Evolutionary conservation across 2,329 filamentous ascomycete genomes (phyloP).

Genomic region (Lachnellula cervina): DNA sequence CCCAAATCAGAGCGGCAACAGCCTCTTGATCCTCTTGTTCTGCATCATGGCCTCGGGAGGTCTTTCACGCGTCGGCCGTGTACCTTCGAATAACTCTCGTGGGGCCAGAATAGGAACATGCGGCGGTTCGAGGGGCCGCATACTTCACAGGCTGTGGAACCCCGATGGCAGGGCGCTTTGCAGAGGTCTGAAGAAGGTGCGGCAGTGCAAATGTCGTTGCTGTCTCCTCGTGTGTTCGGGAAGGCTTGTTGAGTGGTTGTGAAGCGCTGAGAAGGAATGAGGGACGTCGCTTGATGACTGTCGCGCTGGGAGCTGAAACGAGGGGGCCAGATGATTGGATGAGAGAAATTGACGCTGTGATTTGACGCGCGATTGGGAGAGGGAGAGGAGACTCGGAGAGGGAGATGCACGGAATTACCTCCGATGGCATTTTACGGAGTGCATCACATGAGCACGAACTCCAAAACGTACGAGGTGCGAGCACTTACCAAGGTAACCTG

Average conservation of each 20-base stretch:
- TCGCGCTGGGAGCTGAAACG: slow-evolving; percentile 6
- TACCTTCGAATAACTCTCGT: slow-evolving; percentile 28
- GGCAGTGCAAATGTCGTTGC: slow-evolving; percentile 14
- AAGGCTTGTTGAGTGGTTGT: slow-evolving; percentile 20
- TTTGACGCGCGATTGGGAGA: slow-evolving; percentile 11
- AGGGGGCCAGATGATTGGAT: not conserved
- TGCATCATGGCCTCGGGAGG: not conserved
- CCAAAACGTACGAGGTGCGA: too few relatives aligned
- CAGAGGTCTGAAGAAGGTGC: slow-evolving; percentile 11
- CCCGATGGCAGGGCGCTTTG: slow-evolving; percentile 8
- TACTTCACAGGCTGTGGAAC: slow-evolving; percentile 14
- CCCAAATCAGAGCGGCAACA: slow-evolving; percentile 1
- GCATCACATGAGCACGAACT: not conserved
- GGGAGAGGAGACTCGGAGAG: too few relatives aligned
- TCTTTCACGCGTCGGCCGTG: slow-evolving; percentile 23
- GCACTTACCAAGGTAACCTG: too few relatives aligned
- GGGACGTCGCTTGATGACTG: slow-evolving; percentile 11
- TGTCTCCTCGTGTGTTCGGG: slow-evolving; percentile 12
- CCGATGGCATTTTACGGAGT: not conserved
- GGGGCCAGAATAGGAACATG: slow-evolving; percentile 15
- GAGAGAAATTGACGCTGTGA: not conserved
- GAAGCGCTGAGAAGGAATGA: slow-evolving; percentile 17
- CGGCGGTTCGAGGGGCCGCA: slow-evolving; percentile 22
- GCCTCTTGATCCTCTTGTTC: not conserved
- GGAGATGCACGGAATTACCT: not conserved